Base-by-base conservation (phyloP, 2,329 filamentous ascomycete genomes). In the Aspergillus udagawae region DNA sequence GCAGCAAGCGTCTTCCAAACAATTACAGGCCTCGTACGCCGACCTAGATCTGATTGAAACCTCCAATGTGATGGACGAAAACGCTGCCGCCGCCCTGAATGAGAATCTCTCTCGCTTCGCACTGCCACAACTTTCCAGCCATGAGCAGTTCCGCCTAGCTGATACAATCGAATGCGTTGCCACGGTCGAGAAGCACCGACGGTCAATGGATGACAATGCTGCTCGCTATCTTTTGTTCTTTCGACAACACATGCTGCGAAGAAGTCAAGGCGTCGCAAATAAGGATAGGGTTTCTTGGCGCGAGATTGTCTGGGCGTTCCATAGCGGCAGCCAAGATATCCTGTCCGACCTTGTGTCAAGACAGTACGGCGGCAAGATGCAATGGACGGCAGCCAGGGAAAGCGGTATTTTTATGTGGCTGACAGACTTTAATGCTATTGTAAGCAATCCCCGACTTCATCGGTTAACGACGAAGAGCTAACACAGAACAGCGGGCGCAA, bases 381-480 rank as follows among this genome's bases (percentile, higher is more conserved):
- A 88, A 6, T 99, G 94, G 94, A 84, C 89, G 61, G 83, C 92
- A 65, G 94, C 93, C 1, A 83, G 89, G 49, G 89, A 95, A 70
- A 91, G 89, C 63, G 94, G 94, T 10, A 82, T 97, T 55, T 97
- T 96, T 69, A 93, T 97, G 86, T 99, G 94, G 93, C 81, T 99
- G 61, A 85, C 86, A 0, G 92, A 97, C 72, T 74, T 81, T 20
- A 83, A 82, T 54, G 86, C 91, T 23, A 78, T 97, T 70, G 91
- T 94, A 80, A 73, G 86, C 72, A 50, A 3, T 35, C 6, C 27
- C 4, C 21, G 20, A 47, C 20, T 7, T 14, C 44, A 23, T 25
- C 7, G 21, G 28, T n/a, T 23, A 2, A 53, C 53, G 12, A 53
- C 27, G 27, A 29, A 38, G 25, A 49, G 48, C 56, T 67, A 52